Conservation (phyloP, 2,329 filamentous ascomycete species). For the Verticillium albo-atrum region DNA sequence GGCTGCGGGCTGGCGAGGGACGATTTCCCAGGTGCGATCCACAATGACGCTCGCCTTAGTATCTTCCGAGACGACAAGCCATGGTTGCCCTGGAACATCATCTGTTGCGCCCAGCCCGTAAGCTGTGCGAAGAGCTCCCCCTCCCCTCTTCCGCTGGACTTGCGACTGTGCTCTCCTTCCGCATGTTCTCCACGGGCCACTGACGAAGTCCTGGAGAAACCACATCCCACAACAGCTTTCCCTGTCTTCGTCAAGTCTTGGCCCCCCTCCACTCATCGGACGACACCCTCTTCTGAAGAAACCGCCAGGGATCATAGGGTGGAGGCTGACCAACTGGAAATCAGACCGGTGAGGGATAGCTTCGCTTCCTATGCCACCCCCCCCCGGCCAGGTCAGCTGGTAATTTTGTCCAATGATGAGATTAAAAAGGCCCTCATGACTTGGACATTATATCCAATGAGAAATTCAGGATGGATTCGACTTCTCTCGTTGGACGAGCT, state of each 20-base stretch:
- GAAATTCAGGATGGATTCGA: slow-evolving; percentile 13
- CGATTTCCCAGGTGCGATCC: neutral
- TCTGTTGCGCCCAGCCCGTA: too few relatives aligned
- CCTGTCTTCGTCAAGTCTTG: neutral
- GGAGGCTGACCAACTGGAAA: slow-evolving; percentile 40
- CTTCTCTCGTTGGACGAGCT: slow-evolving; percentile 24
- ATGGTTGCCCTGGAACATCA: neutral
- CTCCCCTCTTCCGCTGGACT: too few relatives aligned
- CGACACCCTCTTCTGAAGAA: neutral
- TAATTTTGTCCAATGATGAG: slow-evolving; percentile 35
- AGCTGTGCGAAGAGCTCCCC: too few relatives aligned
- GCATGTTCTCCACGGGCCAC: neutral
- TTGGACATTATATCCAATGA: slow-evolving; percentile 32
- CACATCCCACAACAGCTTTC: neutral
- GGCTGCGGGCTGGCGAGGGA: too few relatives aligned
- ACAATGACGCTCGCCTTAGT: neutral
- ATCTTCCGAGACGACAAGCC: neutral
- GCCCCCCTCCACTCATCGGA: neutral
- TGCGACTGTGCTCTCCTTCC: neutral
- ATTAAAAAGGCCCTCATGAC: slow-evolving; percentile 15
- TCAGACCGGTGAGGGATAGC: slow-evolving; percentile 16
- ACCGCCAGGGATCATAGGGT: neutral
- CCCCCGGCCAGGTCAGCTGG: slow-evolving; percentile 8
- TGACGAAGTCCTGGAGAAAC: neutral
- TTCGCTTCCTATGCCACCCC: neutral